Evolutionary conservation across 352 stramenopile species (phyloP).

Genomic region (Phytophthora boehmeriae): DNA sequence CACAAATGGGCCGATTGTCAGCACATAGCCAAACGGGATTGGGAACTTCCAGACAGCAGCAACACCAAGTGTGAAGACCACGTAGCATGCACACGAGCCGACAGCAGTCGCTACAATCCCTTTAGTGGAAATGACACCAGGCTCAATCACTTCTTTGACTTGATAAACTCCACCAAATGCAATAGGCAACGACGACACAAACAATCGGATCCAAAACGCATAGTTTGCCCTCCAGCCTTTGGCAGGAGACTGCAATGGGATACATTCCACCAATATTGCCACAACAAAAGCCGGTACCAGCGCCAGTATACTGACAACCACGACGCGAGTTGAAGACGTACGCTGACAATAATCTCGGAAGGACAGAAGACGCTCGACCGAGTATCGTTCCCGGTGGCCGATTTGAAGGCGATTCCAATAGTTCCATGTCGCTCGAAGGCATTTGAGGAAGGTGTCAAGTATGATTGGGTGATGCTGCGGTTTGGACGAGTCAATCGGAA

Average conservation of each 20-base stretch:
- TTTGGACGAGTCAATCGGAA: not conserved
- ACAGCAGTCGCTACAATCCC: not conserved
- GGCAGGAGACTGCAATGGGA: constrained; percentile 18
- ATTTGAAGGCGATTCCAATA: not conserved
- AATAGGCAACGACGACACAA: constrained; percentile 14
- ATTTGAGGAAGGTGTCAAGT: not conserved
- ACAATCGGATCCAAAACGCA: constrained; percentile 26
- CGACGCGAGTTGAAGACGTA: constrained; percentile 1
- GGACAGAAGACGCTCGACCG: constrained; percentile 5
- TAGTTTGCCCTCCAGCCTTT: constrained; percentile 28
- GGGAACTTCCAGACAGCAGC: constrained; percentile 12
- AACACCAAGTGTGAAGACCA: constrained; percentile 1
- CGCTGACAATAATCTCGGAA: constrained; percentile 10
- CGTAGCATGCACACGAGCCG: constrained; percentile 1
- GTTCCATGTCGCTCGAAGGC: not conserved
- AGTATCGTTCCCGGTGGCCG: constrained; percentile 7
- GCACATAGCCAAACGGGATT: constrained; percentile 15
- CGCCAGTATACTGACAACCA: constrained; percentile 3
- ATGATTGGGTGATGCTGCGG: not conserved
- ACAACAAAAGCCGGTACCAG: constrained; percentile 15
- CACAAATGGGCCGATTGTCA: constrained; percentile 2
- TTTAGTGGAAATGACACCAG: not conserved
- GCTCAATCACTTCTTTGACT: not conserved
- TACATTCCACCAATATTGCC: constrained; percentile 19
- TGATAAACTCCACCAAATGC: constrained; percentile 7